phyloP scores from a whole-genome alignment of 495 filamentous ascomycete species.

The Sordaria brevicollis region DNA sequence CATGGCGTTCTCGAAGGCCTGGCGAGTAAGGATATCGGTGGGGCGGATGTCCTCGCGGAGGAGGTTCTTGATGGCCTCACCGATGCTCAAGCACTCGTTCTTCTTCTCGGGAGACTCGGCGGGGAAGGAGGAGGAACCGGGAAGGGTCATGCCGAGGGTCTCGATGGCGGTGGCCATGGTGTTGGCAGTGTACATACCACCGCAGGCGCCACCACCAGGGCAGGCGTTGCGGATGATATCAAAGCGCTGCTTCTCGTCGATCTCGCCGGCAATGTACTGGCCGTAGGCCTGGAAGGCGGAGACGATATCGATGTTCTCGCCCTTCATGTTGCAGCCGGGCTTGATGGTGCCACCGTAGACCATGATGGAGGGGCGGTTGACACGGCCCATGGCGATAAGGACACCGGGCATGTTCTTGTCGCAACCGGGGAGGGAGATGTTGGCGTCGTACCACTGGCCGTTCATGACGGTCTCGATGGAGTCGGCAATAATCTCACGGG shows the following conservation, averaged over 20 bases:
- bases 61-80: slow-evolving; percentile 76
- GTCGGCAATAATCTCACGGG: slow-evolving; percentile 91
- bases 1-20: slow-evolving; percentile 97
- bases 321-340: slow-evolving; percentile 72
- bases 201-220: slow-evolving; percentile 86
- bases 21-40: slow-evolving; percentile 77
- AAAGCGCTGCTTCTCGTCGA: slow-evolving; percentile 79
- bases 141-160: slow-evolving; percentile 88
- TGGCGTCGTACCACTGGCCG: slow-evolving; percentile 98
- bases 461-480: slow-evolving; percentile 98
- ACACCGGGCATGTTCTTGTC: slow-evolving; percentile 99
- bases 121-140: slow-evolving; percentile 86
- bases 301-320: slow-evolving; percentile 82
- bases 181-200: slow-evolving; percentile 99
- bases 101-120: slow-evolving; percentile 80
- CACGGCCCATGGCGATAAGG: slow-evolving; percentile 91
- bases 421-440: slow-evolving; percentile 95
- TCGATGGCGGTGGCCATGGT: slow-evolving; percentile 98
- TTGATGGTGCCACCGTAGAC: slow-evolving; percentile 94
- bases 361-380: slow-evolving; percentile 92
- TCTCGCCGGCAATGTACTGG: slow-evolving; percentile 84
- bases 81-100: slow-evolving; percentile 74
- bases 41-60: slow-evolving; percentile 84
- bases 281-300: slow-evolving; percentile 98
- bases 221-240: slow-evolving; percentile 95